Percentiles rank a stretch among this genome's conserved stretches.
Conservation (phyloP, 2,329 filamentous ascomycete species). For the Fusarium xylarioides region DNA sequence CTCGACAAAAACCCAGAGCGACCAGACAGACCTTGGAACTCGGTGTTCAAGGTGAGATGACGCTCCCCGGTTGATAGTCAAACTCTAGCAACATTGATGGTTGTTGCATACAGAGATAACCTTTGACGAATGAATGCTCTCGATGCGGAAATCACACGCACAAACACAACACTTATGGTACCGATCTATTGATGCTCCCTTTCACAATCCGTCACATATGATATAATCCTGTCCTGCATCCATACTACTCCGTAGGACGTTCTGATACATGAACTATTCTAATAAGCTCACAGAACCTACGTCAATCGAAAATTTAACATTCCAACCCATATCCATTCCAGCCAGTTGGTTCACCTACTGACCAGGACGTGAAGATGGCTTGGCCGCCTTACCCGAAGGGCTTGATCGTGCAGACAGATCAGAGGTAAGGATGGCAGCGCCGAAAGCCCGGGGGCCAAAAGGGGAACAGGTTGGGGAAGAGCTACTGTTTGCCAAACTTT, state of each 20-base stretch:
- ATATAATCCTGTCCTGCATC: neutral
- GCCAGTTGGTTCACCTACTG: conserved; percentile 28
- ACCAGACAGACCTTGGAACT: conserved; percentile 1
- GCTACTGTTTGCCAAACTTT: conserved; percentile 33
- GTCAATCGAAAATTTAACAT: conserved; percentile 20
- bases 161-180: neutral
- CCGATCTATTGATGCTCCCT: neutral
- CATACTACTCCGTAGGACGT: neutral
- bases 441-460: conserved; percentile 14
- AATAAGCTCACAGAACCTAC: conserved; percentile 14
- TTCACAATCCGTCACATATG: neutral
- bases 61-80: neutral
- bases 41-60: conserved; percentile 1
- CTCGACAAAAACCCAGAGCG: conserved; percentile 2
- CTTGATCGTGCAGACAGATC: conserved; percentile 23
- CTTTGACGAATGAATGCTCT: neutral
- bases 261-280: neutral
- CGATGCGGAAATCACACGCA: neutral
- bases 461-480: conserved; percentile 16
- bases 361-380: conserved; percentile 24
- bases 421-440: conserved; percentile 17
- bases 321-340: conserved; percentile 39
- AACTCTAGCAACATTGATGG: neutral
- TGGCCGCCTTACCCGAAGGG: conserved; percentile 34
- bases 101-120: neutral